Evolutionary conservation across 108 stramenopile genomes (phyloP), one percentile per base, ranked within the genome.

Genomic region (Hondaea fermentalgiana): DNA sequence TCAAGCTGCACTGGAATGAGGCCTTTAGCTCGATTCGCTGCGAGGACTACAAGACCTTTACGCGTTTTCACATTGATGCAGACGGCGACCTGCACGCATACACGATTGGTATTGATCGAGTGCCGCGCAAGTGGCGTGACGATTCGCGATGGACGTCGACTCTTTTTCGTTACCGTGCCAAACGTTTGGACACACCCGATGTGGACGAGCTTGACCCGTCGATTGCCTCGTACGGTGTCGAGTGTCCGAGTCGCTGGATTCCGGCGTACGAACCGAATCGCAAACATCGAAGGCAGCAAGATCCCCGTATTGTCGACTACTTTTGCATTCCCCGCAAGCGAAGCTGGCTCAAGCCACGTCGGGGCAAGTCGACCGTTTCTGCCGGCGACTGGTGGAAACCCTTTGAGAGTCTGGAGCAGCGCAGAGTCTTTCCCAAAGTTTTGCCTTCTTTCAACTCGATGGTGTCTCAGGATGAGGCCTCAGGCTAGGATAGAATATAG

Each of bases 61-160:
- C 53, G 76, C n/a, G 47, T 4, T 59, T 44, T 19, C 58, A 53
- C n/a, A 87, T 93, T 43, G 89, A 90, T 43, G 72, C 90, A 35
- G 87, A 92, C 23, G 94, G 94, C 19, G 94, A 95, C 45, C 89
- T 95, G 19, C 92, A 94, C 72, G 90, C 93, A 12, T 95, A 90
- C 89, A 91, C 90, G 16, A 90, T 95, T 60, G 94, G 94, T 16
- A 72, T 95, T 35, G 89, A 93, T 60, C 91, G 93, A 23, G 94
- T 95, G 28, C 94, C 94, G 64, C 93, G 90, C 57, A 59, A 72
- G 45, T 94, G 94, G 94, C 88, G 83, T 5, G 90, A 89, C 53
- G 93, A 94, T 88, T 92, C 93, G 0, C 55, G 55, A 5, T 94
- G 91, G 92, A 28, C 45, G 6, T 53, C 49, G 23, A 83, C 45